These are phyloP conservation scores for Cutaneotrichosporon dermatis DNA, from an alignment of 1,284 basidiomycete genomes.

Conservation along the genomic window DNA sequence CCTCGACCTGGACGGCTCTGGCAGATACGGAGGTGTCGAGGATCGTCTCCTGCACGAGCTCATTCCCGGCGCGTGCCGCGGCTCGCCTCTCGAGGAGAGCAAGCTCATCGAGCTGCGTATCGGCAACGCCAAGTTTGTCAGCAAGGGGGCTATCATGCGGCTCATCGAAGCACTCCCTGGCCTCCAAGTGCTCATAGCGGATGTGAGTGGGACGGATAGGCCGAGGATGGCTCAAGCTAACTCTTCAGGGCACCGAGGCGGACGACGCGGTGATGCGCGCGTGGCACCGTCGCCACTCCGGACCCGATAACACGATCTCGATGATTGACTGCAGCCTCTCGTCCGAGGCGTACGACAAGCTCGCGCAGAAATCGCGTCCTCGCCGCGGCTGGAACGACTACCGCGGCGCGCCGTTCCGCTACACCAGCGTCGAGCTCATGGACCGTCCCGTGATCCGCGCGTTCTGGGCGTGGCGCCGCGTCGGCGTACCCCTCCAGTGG, in stretches of 20 bases:
- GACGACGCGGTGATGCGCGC: slow-evolving; percentile 60
- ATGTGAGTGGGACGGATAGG: slow-evolving; percentile 47
- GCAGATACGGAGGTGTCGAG: slow-evolving; percentile 56
- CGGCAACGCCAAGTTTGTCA: slow-evolving; percentile 62
- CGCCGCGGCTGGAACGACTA: slow-evolving; percentile 67
- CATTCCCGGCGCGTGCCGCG: slow-evolving; percentile 14
- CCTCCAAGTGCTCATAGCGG: slow-evolving; percentile 65
- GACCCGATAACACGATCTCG: slow-evolving; percentile 49
- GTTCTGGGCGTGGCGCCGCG: slow-evolving; percentile 80
- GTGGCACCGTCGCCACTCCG: slow-evolving; percentile 56
- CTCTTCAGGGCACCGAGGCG: slow-evolving; percentile 61
- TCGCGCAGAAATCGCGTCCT: slow-evolving; percentile 56
- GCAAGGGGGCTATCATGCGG: slow-evolving; percentile 59
- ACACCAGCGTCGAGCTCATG: slow-evolving; percentile 21
- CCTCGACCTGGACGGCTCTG: slow-evolving; percentile 79
- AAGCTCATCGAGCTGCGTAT: slow-evolving; percentile 67
- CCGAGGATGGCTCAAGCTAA: background rate
- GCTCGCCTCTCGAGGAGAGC: slow-evolving; percentile 1
- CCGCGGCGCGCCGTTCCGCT: slow-evolving; percentile 53
- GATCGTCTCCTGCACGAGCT: slow-evolving; percentile 60
- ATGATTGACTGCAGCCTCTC: slow-evolving; percentile 73
- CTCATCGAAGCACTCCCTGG: slow-evolving; percentile 62
- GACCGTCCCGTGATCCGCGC: slow-evolving; percentile 66
- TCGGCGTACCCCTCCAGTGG: slow-evolving; percentile 52
- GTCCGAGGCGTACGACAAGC: slow-evolving; percentile 58